Percentiles rank a stretch among this genome's conserved stretches.
phyloP scores from a whole-genome alignment of 495 filamentous ascomycete species.

The Penicillium turbatum region DNA sequence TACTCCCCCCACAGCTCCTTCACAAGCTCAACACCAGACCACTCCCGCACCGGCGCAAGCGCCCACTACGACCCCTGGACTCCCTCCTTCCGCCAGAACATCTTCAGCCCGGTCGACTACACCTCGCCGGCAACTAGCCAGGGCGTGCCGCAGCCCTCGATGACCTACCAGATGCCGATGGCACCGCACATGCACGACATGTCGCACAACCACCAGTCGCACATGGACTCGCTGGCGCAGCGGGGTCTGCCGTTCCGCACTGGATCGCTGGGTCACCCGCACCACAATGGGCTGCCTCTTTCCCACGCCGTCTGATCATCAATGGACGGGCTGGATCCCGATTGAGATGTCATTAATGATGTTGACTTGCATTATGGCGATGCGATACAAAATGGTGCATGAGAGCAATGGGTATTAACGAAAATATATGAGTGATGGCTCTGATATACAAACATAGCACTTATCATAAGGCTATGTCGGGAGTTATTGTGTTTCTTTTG shows the following conservation, averaged over 20 bases:
- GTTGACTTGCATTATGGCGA: not conserved
- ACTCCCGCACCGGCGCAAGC: conserved; percentile 15
- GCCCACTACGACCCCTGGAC: conserved; percentile 36
- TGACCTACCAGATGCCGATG: conserved; percentile 36
- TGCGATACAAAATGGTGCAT: conserved; percentile 3
- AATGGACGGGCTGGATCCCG: conserved; percentile 23
- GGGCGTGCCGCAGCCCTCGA: conserved; percentile 21
- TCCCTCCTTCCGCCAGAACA: conserved; percentile 38
- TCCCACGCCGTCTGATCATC: conserved; percentile 19
- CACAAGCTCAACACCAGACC: conserved; percentile 24
- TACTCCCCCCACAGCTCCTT: conserved; percentile 30
- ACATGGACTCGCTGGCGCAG: conserved; percentile 19
- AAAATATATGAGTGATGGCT: conserved; percentile 28
- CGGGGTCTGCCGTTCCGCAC: conserved; percentile 31
- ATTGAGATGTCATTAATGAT: conserved; percentile 10
- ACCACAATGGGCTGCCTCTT: conserved; percentile 26
- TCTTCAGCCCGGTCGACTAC: conserved; percentile 40
- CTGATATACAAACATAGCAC: conserved; percentile 18
- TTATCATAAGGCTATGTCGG: conserved; percentile 17
- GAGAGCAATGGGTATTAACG: conserved; percentile 17
- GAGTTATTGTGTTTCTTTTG: conserved; percentile 21
- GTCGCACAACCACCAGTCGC: conserved; percentile 21
- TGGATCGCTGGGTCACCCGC: conserved; percentile 32
- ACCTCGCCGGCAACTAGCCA: conserved; percentile 19
- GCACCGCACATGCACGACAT: conserved; percentile 31